Percentiles rank a stretch among this genome's conserved stretches.
Evolutionary conservation across 2,329 filamentous ascomycete genomes (phyloP).

Genomic region (Xylaria sp.): DNA sequence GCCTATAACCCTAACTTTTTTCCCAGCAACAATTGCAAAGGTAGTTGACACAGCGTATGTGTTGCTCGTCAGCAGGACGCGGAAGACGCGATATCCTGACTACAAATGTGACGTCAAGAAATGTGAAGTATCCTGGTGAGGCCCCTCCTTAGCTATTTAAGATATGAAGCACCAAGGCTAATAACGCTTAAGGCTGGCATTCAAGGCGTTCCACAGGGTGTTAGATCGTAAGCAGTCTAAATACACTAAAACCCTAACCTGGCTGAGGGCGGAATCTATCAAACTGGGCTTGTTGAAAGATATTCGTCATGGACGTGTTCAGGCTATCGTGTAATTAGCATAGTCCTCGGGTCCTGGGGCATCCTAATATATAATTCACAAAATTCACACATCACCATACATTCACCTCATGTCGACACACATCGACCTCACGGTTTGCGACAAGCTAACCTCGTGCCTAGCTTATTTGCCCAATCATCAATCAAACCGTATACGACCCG

Average conservation of each 20-base stretch:
- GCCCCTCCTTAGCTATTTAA: conserved; percentile 24
- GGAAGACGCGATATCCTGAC: conserved; percentile 51
- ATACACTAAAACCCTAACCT: conserved; percentile 67
- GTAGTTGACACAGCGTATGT: conserved; percentile 68
- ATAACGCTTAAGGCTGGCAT: conserved; percentile 62
- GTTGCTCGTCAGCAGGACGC: conserved; percentile 63
- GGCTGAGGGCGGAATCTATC: conserved; percentile 62
- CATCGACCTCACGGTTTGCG: neutral
- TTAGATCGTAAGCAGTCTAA: conserved; percentile 73
- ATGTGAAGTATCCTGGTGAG: conserved; percentile 66
- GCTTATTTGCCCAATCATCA: neutral
- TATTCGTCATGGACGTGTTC: conserved; percentile 37
- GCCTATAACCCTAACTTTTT: conserved; percentile 5
- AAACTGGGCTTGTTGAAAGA: conserved; percentile 46
- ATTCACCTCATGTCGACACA: neutral
- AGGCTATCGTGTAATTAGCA: conserved; percentile 12
- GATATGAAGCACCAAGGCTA: conserved; percentile 2
- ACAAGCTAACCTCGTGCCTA: neutral
- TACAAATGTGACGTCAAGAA: conserved; percentile 66
- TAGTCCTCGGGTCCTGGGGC: neutral
- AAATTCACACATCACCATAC: neutral
- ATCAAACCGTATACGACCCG: neutral
- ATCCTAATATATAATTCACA: neutral
- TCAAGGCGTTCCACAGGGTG: conserved; percentile 71
- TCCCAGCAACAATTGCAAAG: conserved; percentile 66